phyloP scores from a whole-genome alignment of 768 basidiomycete genomes.

The Mycena epipterygia region DNA sequence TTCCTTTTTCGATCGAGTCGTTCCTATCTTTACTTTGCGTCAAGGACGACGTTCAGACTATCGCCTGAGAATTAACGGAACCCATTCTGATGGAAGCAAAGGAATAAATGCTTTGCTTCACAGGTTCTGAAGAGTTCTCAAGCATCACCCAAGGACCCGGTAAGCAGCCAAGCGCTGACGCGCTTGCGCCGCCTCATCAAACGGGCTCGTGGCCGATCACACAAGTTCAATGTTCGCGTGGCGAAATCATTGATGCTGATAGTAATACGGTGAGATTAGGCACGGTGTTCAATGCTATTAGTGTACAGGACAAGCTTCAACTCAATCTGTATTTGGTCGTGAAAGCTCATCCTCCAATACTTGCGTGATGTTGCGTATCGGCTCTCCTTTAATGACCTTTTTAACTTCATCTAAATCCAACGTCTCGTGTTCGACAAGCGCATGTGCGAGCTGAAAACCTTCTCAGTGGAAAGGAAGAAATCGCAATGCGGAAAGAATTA shows the following conservation, averaged over 20 bases:
- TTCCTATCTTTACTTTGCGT: neutral
- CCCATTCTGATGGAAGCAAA: conserved; percentile 11
- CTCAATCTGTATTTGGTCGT: conserved; percentile 39
- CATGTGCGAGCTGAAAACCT: conserved; percentile 80
- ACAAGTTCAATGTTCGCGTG: conserved; percentile 3
- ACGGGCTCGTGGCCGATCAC: neutral
- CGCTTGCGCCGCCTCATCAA: neutral
- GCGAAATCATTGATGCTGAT: conserved; percentile 7
- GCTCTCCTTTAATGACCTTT: conserved; percentile 87
- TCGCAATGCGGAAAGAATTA: conserved; percentile 48
- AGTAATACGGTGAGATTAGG: neutral
- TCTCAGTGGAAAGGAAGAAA: conserved; percentile 28
- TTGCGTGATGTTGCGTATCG: conserved; percentile 78
- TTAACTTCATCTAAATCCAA: conserved; percentile 88
- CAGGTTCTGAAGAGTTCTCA: neutral
- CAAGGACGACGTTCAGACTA: neutral
- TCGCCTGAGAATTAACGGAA: neutral
- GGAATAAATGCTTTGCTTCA: neutral
- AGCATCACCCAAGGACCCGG: neutral
- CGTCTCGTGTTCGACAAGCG: conserved; percentile 96
- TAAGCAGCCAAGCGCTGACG: neutral
- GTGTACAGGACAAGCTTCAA: neutral
- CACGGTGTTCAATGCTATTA: neutral
- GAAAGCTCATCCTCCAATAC: conserved; percentile 71
- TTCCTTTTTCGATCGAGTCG: too few species aligned